phyloP scores from a whole-genome alignment of 2,329 filamentous ascomycete species.

The Phaeosphaeriaceae sp. region DNA sequence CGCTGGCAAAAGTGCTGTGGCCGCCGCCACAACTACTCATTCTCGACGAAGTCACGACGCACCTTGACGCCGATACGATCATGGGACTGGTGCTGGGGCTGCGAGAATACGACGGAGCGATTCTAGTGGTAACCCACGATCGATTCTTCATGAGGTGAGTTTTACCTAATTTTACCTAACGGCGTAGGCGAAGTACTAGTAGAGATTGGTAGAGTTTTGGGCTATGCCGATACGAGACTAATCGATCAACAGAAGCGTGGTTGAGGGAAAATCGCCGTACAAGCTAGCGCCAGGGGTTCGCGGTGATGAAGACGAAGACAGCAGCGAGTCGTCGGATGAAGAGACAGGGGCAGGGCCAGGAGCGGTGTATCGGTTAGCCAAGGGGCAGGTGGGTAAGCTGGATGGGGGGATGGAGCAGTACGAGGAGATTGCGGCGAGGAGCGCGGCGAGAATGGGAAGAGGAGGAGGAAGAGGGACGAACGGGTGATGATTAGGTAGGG shows the following conservation, averaged over 20 bases:
- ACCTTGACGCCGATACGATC: constrained; percentile 83
- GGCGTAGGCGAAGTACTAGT: too few relatives aligned
- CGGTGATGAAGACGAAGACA: constrained; percentile 52
- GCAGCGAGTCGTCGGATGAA: constrained; percentile 53
- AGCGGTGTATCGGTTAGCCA: constrained; percentile 44
- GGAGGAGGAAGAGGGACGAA: neutral
- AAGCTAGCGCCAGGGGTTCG: constrained; percentile 43
- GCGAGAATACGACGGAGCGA: constrained; percentile 72
- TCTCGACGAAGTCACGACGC: constrained; percentile 83
- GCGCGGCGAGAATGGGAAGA: constrained; percentile 35
- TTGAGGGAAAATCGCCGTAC: constrained; percentile 64
- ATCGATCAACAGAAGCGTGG: constrained; percentile 60
- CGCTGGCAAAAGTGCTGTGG: constrained; percentile 73
- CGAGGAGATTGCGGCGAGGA: constrained; percentile 42
- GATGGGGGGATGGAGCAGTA: constrained; percentile 49
- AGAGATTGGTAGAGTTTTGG: constrained; percentile 5
- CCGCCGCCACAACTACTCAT: constrained; percentile 73
- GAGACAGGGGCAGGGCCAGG: constrained; percentile 55
- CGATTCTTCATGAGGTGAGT: constrained; percentile 73
- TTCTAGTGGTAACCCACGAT: constrained; percentile 81
- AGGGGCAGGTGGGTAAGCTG: constrained; percentile 43
- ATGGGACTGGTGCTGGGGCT: constrained; percentile 72
- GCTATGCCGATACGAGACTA: constrained; percentile 7
- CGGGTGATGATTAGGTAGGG: too few relatives aligned
- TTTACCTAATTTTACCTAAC: too few relatives aligned